Evolutionary conservation across 176 grass and related monocot species (phyloP).

Genomic region (Tillandsia fasciculata): DNA sequence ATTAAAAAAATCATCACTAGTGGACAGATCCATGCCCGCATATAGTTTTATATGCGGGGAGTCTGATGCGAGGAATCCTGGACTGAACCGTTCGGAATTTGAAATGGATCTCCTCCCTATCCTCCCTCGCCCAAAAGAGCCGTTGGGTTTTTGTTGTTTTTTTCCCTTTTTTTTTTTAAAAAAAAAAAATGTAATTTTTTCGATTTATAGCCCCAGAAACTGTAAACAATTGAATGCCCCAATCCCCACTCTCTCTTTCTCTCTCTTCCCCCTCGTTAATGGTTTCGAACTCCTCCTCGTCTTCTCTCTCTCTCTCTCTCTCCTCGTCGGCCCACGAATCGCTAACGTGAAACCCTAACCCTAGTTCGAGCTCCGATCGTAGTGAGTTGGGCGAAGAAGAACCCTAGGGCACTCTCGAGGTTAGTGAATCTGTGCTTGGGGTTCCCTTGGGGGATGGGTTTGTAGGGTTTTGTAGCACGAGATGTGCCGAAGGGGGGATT

Average conservation of each 20-base stretch:
- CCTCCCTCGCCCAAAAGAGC: slow-evolving; percentile 9
- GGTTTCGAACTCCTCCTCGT: background rate
- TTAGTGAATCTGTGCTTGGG: background rate
- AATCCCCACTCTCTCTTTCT: slow-evolving; percentile 13
- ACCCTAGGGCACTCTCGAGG: background rate
- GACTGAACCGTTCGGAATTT: slow-evolving; percentile 26
- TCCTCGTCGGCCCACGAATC: background rate
- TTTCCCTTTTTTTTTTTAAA: background rate
- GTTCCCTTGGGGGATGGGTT: background rate
- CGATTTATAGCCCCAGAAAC: background rate
- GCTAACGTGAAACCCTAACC: background rate
- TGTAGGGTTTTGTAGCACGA: background rate
- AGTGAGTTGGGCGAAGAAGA: background rate
- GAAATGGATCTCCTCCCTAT: slow-evolving; percentile 26
- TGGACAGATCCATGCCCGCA: background rate
- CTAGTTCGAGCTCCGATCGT: background rate
- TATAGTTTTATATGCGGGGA: background rate
- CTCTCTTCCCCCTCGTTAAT: slow-evolving; percentile 7
- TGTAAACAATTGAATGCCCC: slow-evolving; percentile 19
- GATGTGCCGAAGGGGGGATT: no score
- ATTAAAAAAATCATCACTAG: no score
- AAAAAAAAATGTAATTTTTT: slow-evolving; percentile 5
- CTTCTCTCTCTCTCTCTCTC: background rate
- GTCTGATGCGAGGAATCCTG: background rate
- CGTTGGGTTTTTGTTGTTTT: slow-evolving; percentile 29